Base-by-base conservation (phyloP, 2,329 filamentous ascomycete genomes). In the Neofusicoccum cordaticola region DNA sequence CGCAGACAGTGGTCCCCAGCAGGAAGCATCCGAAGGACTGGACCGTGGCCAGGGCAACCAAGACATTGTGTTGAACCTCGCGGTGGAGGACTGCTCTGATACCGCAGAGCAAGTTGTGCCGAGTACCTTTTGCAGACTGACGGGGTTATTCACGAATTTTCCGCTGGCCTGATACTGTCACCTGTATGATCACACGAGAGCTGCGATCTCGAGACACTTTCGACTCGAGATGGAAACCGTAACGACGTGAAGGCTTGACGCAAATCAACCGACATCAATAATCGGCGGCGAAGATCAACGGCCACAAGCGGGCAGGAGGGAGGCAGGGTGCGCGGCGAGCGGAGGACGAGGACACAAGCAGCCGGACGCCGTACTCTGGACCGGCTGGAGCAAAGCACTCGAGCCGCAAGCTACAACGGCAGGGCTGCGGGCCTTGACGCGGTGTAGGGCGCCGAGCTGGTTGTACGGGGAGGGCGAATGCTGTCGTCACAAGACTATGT, bases 221-320 rank as follows among this genome's bases (percentile, higher is more conserved):
- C 78, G 77, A 84, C 80, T 80, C 83, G 81, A 81, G 81, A 81
- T 69, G 83, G 83, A 71, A 83, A 84, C 67, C 82, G 81, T 72
- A 85, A 74, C 67, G 82, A 84, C 70, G 82, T 80, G 67, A 82
- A 80, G 69, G 81, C 81, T 77, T 80, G 78, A 75, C 83, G 82
- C 75, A 82, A 75, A 78, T 84, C 82, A 84, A 84, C 83, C 83
- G 83, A 85, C 83, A 85, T 85, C 83, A 84, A 84, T 75, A 50
- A 57, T 39, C 51, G 52, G 62, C 44, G 34, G 17, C 34, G 17
- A n/a, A 19, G 41, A 37, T 53, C 48, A 47, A 45, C 27, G 42
- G 48, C 61, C 48, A 63, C 48, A 17, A 45, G 48, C n/a, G 60
- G 60, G 60, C 39, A 63, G 17, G 19, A 45, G 41, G 35, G 45